These are phyloP conservation scores for Microsporum ferrugineum DNA, from an alignment of 2,329 filamentous ascomycete genomes.

Conservation along the genomic window DNA sequence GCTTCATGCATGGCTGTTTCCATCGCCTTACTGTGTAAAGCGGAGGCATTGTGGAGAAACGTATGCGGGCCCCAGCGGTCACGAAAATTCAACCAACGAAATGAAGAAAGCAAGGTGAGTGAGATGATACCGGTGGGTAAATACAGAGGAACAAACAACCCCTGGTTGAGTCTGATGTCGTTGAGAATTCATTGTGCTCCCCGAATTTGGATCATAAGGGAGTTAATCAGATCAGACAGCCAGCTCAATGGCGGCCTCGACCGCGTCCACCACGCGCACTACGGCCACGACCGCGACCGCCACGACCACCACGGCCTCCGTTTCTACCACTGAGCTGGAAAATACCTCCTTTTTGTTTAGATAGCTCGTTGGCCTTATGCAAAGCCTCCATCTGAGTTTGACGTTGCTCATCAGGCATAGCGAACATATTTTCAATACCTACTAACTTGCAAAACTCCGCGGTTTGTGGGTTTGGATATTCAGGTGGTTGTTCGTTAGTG, in stretches of 20 bases:
- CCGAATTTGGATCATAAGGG: background rate
- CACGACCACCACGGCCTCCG: slow-evolving; percentile 7
- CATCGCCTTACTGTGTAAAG: background rate
- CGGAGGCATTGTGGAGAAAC: no score
- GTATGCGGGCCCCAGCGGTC: no score
- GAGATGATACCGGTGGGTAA: background rate
- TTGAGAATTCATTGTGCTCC: background rate
- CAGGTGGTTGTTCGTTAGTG: slow-evolving; percentile 54
- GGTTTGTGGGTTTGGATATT: slow-evolving; percentile 84
- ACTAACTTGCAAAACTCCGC: slow-evolving; percentile 67
- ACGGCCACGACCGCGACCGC: slow-evolving; percentile 7
- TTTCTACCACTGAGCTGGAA: slow-evolving; percentile 9
- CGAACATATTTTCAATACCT: slow-evolving; percentile 63
- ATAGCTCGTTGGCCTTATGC: slow-evolving; percentile 13
- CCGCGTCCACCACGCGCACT: background rate
- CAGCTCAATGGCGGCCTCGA: background rate
- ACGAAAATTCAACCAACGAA: no score
- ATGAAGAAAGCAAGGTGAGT: background rate
- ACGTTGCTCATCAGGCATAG: slow-evolving; percentile 60
- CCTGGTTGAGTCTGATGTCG: background rate
- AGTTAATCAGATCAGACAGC: background rate
- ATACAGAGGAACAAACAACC: background rate
- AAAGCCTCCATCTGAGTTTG: slow-evolving; percentile 27
- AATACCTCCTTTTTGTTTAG: background rate
- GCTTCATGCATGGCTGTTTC: background rate